phyloP scores from a whole-genome alignment of 768 basidiomycete genomes.

The Rhizopogon vinicolor region DNA sequence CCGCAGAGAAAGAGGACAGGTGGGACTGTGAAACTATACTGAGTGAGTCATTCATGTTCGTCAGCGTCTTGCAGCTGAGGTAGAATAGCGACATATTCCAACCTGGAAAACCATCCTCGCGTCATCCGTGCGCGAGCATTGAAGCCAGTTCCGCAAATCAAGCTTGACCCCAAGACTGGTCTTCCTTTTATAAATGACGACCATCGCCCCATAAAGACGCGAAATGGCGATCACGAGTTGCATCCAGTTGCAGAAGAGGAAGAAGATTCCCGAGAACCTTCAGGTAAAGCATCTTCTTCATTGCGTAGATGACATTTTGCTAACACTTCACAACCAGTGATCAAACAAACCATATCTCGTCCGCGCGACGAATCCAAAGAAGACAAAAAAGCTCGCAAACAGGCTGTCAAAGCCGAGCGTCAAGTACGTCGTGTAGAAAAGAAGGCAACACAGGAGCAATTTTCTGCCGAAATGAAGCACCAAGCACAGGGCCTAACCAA shows the following conservation, averaged over 20 bases:
- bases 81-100: constrained; percentile 84
- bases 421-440: constrained; percentile 64
- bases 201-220: constrained; percentile 6
- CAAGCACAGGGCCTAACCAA: constrained; percentile 48
- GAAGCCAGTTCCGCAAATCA: constrained; percentile 56
- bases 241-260: constrained; percentile 23
- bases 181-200: constrained; percentile 49
- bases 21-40: constrained; percentile 99
- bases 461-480: constrained; percentile 55
- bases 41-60: constrained; percentile 46
- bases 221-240: constrained; percentile 6
- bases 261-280: constrained; percentile 8
- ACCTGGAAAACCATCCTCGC: constrained; percentile 94
- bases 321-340: constrained; percentile 6
- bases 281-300: background rate
- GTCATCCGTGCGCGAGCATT: constrained; percentile 67
- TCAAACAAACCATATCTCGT: constrained; percentile 54
- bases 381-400: constrained; percentile 69
- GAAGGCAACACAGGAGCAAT: constrained; percentile 60
- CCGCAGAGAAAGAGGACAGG: constrained; percentile 55
- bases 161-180: constrained; percentile 72
- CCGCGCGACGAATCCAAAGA: constrained; percentile 73
- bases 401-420: constrained; percentile 61
- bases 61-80: constrained; percentile 6
- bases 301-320: background rate